Conservation (phyloP, 2,329 filamentous ascomycete genomes). For the Dryadomyces quercivorus region DNA sequence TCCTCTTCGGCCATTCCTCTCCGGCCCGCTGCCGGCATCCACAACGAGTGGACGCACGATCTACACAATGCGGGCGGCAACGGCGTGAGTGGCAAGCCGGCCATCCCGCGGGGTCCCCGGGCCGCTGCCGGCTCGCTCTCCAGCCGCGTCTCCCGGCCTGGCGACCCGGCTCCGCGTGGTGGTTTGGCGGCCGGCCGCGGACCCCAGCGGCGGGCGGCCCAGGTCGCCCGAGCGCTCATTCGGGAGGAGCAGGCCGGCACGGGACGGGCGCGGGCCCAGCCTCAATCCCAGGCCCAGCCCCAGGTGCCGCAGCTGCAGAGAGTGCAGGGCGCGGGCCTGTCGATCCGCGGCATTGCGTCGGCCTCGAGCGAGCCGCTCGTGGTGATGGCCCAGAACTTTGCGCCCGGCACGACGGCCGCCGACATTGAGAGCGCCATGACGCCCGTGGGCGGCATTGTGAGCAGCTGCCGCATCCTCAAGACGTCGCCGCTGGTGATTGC, state of each 20-base stretch:
- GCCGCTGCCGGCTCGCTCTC: slow-evolving; percentile 27
- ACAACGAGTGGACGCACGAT: slow-evolving; percentile 61
- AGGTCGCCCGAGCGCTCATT: slow-evolving; percentile 32
- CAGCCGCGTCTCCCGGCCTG: slow-evolving; percentile 27
- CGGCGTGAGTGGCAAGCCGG: slow-evolving; percentile 8
- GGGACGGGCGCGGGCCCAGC: slow-evolving; percentile 20
- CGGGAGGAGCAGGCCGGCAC: slow-evolving; percentile 20
- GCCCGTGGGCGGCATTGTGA: slow-evolving; percentile 57
- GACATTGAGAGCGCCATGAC: slow-evolving; percentile 75
- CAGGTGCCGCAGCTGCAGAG: slow-evolving; percentile 2
- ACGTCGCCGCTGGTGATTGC: slow-evolving; percentile 61
- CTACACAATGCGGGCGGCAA: slow-evolving; percentile 47
- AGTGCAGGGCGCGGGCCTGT: slow-evolving; percentile 40
- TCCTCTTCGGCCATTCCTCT: slow-evolving; percentile 19
- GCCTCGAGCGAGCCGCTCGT: slow-evolving; percentile 38
- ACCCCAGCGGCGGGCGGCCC: slow-evolving; percentile 23
- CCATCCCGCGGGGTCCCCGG: not conserved
- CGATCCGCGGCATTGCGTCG: slow-evolving; percentile 61
- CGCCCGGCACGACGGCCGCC: slow-evolving; percentile 65
- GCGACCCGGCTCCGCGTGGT: not conserved
- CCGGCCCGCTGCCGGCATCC: slow-evolving; percentile 34
- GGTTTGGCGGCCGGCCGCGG: not conserved
- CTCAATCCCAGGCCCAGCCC: too few species aligned
- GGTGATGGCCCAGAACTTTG: slow-evolving; percentile 71
- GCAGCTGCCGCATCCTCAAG: slow-evolving; percentile 56